phyloP scores from a whole-genome alignment of 2,329 filamentous ascomycete genomes.

The Calonectria honghensis region DNA sequence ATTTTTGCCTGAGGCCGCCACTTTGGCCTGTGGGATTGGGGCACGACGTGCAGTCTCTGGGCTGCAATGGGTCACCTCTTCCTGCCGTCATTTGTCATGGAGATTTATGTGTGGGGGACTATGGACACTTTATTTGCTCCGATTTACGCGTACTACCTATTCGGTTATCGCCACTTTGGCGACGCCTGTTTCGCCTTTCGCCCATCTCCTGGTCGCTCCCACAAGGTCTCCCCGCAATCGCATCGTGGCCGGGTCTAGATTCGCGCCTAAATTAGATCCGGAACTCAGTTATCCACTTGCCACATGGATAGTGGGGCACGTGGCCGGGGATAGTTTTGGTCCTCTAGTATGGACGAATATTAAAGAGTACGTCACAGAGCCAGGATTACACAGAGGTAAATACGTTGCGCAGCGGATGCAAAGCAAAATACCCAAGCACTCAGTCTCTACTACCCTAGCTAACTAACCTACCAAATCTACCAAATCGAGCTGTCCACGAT shows the following conservation, averaged over 20 bases:
- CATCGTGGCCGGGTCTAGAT: not conserved
- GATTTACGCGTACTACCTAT: not conserved
- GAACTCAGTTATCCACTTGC: not conserved
- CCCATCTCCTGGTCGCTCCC: not conserved
- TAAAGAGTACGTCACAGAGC: no score
- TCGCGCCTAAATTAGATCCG: not conserved
- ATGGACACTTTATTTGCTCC: not conserved
- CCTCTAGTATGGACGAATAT: not conserved
- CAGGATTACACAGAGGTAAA: not conserved
- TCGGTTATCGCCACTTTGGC: rapidly evolving
- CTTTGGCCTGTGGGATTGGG: not conserved
- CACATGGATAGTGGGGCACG: not conserved
- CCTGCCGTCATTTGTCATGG: not conserved
- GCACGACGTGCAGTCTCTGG: not conserved
- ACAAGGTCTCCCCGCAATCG: not conserved
- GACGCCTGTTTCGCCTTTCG: not conserved
- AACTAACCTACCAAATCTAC: not conserved
- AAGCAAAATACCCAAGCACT: not conserved
- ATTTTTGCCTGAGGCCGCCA: not conserved
- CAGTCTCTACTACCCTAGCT: not conserved
- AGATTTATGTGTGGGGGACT: no score
- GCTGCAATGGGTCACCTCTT: not conserved
- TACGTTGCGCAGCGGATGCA: not conserved
- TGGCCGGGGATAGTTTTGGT: not conserved
- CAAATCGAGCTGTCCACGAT: not conserved